A percentile compares a stretch with the other conserved stretches of the same genome.
These are phyloP conservation scores for Aegilops speltoides DNA, from an alignment of 176 grass and related monocot species.

Conservation along the genomic window DNA sequence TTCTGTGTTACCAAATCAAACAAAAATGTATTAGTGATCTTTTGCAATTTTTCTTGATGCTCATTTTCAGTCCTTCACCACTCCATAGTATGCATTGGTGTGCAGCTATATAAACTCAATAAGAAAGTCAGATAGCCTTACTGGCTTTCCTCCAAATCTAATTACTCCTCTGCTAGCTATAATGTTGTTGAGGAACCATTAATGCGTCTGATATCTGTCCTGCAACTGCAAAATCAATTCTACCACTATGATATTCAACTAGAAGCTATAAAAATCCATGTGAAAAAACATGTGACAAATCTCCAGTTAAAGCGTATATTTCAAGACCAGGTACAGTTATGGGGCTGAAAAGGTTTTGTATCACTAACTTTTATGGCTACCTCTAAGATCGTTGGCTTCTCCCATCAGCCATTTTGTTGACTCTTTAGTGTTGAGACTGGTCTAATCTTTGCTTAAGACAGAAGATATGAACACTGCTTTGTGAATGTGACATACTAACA, in stretches of 20 bases:
- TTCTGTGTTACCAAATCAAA: not conserved
- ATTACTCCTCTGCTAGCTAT: not conserved
- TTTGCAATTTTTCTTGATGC: not conserved
- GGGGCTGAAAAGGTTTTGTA: not conserved
- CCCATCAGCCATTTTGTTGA: not conserved
- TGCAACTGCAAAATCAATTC: not conserved
- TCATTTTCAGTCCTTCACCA: not conserved
- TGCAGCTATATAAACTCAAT: not conserved
- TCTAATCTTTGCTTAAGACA: not conserved
- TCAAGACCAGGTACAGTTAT: not conserved
- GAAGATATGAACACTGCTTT: not conserved
- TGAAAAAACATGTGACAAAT: not conserved
- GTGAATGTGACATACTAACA: constrained; percentile 19
- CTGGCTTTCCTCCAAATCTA: not conserved
- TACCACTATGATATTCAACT: not conserved
- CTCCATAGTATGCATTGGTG: not conserved
- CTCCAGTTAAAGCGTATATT: not conserved
- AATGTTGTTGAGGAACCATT: not conserved
- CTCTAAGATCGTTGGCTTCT: constrained; percentile 3
- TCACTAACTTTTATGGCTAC: not conserved
- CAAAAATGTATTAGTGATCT: not conserved
- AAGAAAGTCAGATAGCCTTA: not conserved
- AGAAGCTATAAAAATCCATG: not conserved
- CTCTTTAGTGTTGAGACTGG: not conserved
- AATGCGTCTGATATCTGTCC: not conserved